These are phyloP conservation scores for Kuraishia floccosa DNA, from an alignment of 805 yeast genomes.

Conservation along the genomic window DNA sequence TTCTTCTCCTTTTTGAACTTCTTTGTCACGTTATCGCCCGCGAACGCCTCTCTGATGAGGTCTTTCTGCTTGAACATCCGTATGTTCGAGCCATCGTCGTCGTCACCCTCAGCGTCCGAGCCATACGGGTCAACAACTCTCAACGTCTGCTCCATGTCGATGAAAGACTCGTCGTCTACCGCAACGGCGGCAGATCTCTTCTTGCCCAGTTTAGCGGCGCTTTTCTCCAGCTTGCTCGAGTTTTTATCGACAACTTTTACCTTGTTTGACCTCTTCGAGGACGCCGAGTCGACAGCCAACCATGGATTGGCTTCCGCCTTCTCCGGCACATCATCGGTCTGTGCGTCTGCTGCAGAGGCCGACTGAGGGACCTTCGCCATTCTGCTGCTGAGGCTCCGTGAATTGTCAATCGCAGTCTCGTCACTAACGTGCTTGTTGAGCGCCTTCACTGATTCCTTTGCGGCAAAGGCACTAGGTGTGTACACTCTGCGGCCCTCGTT, in stretches of 20 bases:
- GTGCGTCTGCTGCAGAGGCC: conserved; percentile 3
- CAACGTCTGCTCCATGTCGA: conserved; percentile 44
- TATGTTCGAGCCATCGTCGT: conserved; percentile 26
- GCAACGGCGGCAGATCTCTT: conserved; percentile 21
- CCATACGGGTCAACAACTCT: conserved; percentile 34
- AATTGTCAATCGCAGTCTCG: conserved; percentile 40
- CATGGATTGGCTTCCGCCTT: conserved; percentile 32
- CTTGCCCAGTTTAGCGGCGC: conserved; percentile 30
- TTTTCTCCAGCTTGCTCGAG: conserved; percentile 37
- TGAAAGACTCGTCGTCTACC: conserved; percentile 23
- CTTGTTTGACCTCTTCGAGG: conserved; percentile 28
- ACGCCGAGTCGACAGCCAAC: conserved; percentile 22
- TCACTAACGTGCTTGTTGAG: conserved; percentile 22
- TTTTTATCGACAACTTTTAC: conserved; percentile 34
- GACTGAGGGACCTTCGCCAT: conserved; percentile 12
- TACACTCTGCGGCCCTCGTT: conserved; percentile 78
- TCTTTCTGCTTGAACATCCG: conserved; percentile 69
- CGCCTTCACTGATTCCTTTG: conserved; percentile 22
- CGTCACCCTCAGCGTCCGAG: conserved; percentile 32
- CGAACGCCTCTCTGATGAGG: conserved; percentile 84
- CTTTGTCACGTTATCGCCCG: conserved; percentile 87
- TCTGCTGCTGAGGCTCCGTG: conserved; percentile 31
- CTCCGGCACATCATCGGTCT: conserved; percentile 7
- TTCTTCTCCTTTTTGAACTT: conserved; percentile 75
- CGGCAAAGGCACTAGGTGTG: conserved; percentile 47